Base-by-base conservation (phyloP, 306 rosid genomes). In the Pterocarpus santalinus region DNA sequence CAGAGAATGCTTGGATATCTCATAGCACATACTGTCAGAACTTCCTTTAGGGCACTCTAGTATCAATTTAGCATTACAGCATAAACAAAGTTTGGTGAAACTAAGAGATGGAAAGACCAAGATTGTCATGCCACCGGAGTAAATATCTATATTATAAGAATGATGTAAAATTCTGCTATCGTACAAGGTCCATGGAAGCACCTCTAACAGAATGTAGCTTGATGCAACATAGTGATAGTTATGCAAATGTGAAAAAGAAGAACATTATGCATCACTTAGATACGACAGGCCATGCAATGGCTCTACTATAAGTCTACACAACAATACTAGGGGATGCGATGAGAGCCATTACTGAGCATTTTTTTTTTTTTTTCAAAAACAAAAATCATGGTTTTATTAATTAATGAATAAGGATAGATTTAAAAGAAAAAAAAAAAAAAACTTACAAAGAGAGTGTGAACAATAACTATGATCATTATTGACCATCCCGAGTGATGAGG, bases 401-500 rank as follows among this genome's bases (percentile, higher is more conserved):
- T 41, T 14, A 70, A 52, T 22, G 41, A 38, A 73, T 15, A 33
- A 28, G 11, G 36, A 15, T 43, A 81, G 32, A 9, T 12, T 44
- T 39, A 22, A 22, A 22, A n/a, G n/a, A 36, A 16, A 38, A 67
- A 43, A 6, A 30, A 67, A 79, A 76, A 81, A 13, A 43, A 72
- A 81, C 97, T 88, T 88, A 94, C 98, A 72, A 90, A 92, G 5
- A 81, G 49, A 3, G 98, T 88, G 88, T 82, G 85, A 61, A 63
- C 85, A 74, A 90, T 87, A 80, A 89, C 85, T 14, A 80, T 65
- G 49, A 72, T 84, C 91, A 94, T 85, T 61, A 94, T 86, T 35
- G 89, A 86, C 87, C 79, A 69, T 56, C 98, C 98, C 76, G 33
- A 79, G 71, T 87, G 89, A 88, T 87, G 72, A 43, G 89, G 85